Percentiles rank a stretch among this genome's conserved stretches.
Evolutionary conservation across 2,329 filamentous ascomycete genomes (phyloP).

Genomic region (Aotearoamyces nothofagi): DNA sequence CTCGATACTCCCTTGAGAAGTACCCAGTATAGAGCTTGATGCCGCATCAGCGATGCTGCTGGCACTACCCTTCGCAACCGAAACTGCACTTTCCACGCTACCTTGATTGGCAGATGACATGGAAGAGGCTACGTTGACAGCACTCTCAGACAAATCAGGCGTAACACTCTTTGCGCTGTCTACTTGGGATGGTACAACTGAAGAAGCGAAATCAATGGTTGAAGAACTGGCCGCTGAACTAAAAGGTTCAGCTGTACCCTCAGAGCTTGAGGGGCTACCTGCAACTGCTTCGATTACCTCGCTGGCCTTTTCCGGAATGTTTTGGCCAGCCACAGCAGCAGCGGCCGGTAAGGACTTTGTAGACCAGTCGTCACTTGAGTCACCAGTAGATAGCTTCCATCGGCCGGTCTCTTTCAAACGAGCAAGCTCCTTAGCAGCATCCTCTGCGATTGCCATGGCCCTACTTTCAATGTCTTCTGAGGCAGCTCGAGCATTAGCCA

Average conservation of each 20-base stretch:
- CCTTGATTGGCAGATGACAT: slow-evolving; percentile 9
- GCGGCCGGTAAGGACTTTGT: slow-evolving; percentile 45
- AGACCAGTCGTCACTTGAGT: slow-evolving; percentile 67
- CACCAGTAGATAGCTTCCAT: slow-evolving; percentile 68
- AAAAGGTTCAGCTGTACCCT: slow-evolving; percentile 16
- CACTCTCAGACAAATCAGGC: slow-evolving; percentile 8
- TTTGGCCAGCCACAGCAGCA: slow-evolving; percentile 28
- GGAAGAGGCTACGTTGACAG: slow-evolving; percentile 11
- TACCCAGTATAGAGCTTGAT: slow-evolving; percentile 9
- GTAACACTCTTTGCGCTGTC: slow-evolving; percentile 10
- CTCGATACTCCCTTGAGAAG: slow-evolving; percentile 16
- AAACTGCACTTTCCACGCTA: slow-evolving; percentile 9
- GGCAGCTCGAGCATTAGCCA: slow-evolving; percentile 51
- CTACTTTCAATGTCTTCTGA: slow-evolving; percentile 58
- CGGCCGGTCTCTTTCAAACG: slow-evolving; percentile 69
- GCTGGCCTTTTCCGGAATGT: slow-evolving; percentile 12
- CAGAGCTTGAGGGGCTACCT: slow-evolving; percentile 10
- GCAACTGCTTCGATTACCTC: slow-evolving; percentile 14
- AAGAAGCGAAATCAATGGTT: slow-evolving; percentile 8
- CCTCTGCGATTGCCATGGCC: slow-evolving; percentile 67
- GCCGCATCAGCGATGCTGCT: slow-evolving; percentile 4
- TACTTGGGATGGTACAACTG: slow-evolving; percentile 8
- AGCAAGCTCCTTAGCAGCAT: slow-evolving; percentile 64
- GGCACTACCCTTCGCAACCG: slow-evolving; percentile 8
- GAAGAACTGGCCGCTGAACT: slow-evolving; percentile 18